These are phyloP conservation scores for Fraxinus greggii DNA, from an alignment of 305 asterid genomes.

Conservation along the genomic window DNA sequence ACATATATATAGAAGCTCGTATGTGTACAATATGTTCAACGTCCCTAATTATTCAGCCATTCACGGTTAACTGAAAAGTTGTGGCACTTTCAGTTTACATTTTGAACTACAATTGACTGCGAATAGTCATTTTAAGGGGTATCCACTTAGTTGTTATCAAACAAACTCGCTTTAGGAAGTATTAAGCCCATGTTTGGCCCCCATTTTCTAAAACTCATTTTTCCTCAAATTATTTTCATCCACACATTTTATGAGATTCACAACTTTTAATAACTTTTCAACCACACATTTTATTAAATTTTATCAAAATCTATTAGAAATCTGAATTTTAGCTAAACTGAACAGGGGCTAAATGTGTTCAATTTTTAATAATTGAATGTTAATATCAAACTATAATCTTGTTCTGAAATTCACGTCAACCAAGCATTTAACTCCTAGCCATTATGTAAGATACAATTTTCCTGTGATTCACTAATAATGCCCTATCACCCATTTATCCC, in stretches of 20 bases:
- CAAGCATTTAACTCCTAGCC: background rate
- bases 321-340: background rate
- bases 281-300: background rate
- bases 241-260: background rate
- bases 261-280: background rate
- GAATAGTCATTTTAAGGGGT: background rate
- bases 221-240: background rate
- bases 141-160: background rate
- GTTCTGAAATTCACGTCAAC: background rate
- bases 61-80: background rate
- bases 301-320: background rate
- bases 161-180: background rate
- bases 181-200: background rate
- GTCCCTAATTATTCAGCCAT: background rate
- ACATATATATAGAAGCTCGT: background rate
- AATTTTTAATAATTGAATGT: background rate
- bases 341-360: background rate
- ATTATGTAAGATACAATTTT: background rate
- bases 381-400: conserved; percentile 1
- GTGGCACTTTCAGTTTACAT: background rate
- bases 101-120: background rate
- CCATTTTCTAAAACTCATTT: background rate
- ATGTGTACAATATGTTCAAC: background rate
- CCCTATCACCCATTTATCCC: background rate
- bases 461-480: background rate